phyloP scores from a whole-genome alignment of 768 basidiomycete species.

The Rhizopogon roseolus region DNA sequence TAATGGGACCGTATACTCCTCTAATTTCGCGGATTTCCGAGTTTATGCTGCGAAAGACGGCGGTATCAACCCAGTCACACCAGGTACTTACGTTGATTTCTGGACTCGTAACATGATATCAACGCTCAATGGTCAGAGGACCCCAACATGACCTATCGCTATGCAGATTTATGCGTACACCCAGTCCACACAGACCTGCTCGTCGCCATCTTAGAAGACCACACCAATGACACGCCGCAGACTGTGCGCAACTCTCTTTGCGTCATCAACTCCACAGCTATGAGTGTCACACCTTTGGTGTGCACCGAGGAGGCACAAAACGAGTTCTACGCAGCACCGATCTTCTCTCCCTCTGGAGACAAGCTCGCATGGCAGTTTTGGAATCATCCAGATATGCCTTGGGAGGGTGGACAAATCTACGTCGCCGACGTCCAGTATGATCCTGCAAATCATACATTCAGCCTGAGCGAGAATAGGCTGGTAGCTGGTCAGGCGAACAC shows the following conservation, averaged over 20 bases:
- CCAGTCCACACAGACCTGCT: constrained; percentile 49
- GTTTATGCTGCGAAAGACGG: constrained; percentile 38
- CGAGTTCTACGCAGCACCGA: constrained; percentile 57
- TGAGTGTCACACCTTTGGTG: constrained; percentile 40
- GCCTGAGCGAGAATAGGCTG: neutral
- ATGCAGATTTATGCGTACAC: constrained; percentile 58
- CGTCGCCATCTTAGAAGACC: constrained; percentile 66
- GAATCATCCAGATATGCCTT: constrained; percentile 70
- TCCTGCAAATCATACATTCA: constrained; percentile 6
- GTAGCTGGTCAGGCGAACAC: neutral
- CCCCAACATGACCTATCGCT: constrained; percentile 44
- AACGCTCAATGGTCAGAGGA: neutral
- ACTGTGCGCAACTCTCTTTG: constrained; percentile 48
- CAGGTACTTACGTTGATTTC: constrained; percentile 35
- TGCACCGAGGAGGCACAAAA: constrained; percentile 45
- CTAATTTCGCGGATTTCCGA: constrained; percentile 44
- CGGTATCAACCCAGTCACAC: constrained; percentile 42
- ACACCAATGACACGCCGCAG: constrained; percentile 39
- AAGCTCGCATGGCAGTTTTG: constrained; percentile 61
- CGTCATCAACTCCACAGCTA: constrained; percentile 45
- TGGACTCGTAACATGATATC: neutral
- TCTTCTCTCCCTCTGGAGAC: constrained; percentile 55
- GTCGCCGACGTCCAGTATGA: constrained; percentile 40
- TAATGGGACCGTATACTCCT: constrained; percentile 49
- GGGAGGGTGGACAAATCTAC: constrained; percentile 58